A percentile compares a stretch with the other conserved stretches of the same genome.
These are phyloP conservation scores for Zymoseptoria ardabiliae DNA, from an alignment of 2,329 filamentous ascomycete genomes.

Conservation along the genomic window DNA sequence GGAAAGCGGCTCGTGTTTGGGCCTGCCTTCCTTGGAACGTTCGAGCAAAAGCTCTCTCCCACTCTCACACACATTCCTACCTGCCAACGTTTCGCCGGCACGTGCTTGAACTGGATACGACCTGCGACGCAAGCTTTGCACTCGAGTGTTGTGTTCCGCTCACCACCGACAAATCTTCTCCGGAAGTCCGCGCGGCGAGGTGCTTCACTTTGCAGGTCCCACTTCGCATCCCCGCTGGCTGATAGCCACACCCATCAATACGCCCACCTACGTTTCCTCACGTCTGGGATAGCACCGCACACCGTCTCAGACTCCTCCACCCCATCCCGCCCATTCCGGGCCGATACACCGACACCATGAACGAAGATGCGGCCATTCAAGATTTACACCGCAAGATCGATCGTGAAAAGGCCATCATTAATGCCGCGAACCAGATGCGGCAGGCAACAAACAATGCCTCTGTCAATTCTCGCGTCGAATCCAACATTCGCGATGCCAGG, in stretches of 20 bases:
- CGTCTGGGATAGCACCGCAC: neutral
- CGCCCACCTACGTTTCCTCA: neutral
- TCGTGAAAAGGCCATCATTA: constrained; percentile 90
- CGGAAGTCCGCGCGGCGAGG: neutral
- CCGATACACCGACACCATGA: constrained; percentile 42
- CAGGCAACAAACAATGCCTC: constrained; percentile 90
- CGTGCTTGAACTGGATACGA: neutral
- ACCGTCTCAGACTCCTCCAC: neutral
- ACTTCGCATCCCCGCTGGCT: neutral
- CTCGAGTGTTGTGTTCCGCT: neutral
- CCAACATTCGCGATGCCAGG: constrained; percentile 86
- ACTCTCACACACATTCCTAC: neutral
- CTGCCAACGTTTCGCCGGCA: neutral
- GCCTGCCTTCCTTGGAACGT: neutral
- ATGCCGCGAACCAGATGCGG: constrained; percentile 89
- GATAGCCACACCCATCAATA: neutral
- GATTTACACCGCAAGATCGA: constrained; percentile 96
- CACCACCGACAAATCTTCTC: neutral
- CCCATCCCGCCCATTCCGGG: neutral
- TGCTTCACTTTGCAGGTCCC: neutral
- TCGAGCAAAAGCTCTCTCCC: neutral
- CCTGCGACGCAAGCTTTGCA: neutral
- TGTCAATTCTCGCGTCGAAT: constrained; percentile 83
- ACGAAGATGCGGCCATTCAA: constrained; percentile 58
- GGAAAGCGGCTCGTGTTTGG: neutral